Conservation (phyloP, 2,329 filamentous ascomycete species). For the Botrytis byssoidea region DNA sequence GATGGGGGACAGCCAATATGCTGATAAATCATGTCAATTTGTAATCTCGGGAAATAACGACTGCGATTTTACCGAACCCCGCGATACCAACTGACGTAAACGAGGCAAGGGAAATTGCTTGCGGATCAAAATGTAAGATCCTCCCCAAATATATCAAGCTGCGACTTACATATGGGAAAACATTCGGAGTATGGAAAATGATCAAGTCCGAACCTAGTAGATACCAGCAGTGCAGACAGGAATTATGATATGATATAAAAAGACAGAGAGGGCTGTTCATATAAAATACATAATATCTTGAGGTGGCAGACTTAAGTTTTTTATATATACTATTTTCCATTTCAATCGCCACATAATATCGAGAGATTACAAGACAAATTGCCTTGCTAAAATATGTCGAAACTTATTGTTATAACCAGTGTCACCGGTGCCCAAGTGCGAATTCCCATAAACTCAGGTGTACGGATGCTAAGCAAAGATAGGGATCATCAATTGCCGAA, state of each 20-base stretch:
- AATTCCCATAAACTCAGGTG: not conserved
- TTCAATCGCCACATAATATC: not conserved
- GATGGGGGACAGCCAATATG: not conserved
- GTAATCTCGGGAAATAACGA: not conserved
- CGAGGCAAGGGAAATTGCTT: not conserved
- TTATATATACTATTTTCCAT: not conserved
- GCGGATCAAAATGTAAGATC: not conserved
- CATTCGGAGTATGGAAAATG: not conserved
- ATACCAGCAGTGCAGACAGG: not conserved
- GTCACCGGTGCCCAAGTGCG: not conserved
- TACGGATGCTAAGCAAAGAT: not conserved
- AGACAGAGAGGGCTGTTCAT: not conserved
- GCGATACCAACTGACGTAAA: not conserved
- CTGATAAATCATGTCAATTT: not conserved
- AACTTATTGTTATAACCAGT: slow-evolving; percentile 8
- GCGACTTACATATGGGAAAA: not conserved
- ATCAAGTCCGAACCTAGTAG: not conserved
- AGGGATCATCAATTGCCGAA: not conserved
- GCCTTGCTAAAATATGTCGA: not conserved
- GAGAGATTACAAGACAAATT: not conserved
- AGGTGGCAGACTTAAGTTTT: not conserved
- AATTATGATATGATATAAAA: not conserved
- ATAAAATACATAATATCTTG: not conserved
- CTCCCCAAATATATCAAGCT: not conserved
- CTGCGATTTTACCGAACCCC: too few species aligned